A percentile compares a stretch with the other conserved stretches of the same genome.
These are phyloP conservation scores for Xanthoceras sorbifolium DNA, from an alignment of 345 rosid genomes.

Conservation along the genomic window DNA sequence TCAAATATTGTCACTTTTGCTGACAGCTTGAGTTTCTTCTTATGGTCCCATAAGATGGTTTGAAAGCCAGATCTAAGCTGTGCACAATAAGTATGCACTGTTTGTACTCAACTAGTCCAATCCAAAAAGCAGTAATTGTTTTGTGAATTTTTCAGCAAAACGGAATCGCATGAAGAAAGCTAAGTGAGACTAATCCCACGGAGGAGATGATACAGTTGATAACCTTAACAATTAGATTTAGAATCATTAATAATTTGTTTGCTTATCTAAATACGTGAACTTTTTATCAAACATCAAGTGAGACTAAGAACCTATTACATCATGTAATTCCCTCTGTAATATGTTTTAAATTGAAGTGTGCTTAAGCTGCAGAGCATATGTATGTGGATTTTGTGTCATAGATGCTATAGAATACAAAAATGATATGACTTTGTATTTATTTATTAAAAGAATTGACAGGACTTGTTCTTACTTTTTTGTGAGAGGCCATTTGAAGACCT, in stretches of 20 bases:
- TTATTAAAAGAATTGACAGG: background rate
- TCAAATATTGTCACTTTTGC: background rate
- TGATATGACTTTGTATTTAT: background rate
- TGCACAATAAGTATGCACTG: background rate
- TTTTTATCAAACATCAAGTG: background rate
- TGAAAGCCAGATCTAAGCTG: background rate
- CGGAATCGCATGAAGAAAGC: background rate
- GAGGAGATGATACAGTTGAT: background rate
- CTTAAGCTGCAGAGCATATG: background rate
- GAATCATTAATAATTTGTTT: background rate
- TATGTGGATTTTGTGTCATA: background rate
- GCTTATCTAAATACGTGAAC: background rate
- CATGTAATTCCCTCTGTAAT: too few species aligned
- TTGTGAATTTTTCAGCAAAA: background rate
- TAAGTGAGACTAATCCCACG: background rate
- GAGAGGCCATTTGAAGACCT: slow-evolving; percentile 1
- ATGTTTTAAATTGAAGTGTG: background rate
- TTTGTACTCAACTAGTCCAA: background rate
- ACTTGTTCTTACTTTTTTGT: background rate
- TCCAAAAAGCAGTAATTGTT: background rate
- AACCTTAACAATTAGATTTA: background rate
- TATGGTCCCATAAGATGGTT: background rate
- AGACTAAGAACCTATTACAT: background rate
- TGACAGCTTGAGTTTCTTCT: background rate
- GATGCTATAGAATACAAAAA: background rate